These are phyloP conservation scores for Thuja plicata DNA, from an alignment of 83 land plant species.

Conservation along the genomic window DNA sequence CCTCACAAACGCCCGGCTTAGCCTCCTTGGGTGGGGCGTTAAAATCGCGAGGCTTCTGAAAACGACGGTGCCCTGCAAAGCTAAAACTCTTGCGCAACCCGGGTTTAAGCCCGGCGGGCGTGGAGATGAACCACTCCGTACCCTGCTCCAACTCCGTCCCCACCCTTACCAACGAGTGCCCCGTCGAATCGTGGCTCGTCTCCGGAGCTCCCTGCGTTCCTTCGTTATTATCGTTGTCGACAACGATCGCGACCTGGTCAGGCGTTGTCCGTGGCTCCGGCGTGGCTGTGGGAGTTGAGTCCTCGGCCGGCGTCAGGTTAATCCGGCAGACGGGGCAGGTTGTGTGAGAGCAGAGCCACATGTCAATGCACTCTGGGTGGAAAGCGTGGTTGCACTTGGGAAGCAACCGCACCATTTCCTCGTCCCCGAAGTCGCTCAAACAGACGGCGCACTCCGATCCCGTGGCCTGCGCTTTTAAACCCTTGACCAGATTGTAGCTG, in stretches of 20 bases:
- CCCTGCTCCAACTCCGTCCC: neutral
- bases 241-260: neutral
- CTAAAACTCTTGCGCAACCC: neutral
- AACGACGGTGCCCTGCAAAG: neutral
- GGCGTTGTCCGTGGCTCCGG: neutral
- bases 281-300: neutral
- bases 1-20: no score
- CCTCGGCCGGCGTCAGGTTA: neutral
- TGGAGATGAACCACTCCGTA: neutral
- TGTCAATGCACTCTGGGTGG: no score
- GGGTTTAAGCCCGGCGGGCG: neutral
- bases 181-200: neutral
- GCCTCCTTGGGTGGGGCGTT: no score
- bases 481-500: conserved; percentile 11
- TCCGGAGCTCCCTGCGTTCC: neutral
- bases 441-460: conserved; percentile 27
- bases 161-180: neutral
- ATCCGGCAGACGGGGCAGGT: conserved; percentile 28
- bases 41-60: neutral
- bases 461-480: neutral
- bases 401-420: conserved; percentile 26
- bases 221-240: neutral
- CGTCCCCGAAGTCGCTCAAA: conserved; percentile 25
- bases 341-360: conserved; percentile 25
- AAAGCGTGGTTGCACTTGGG: no score